Conservation (phyloP, 2,329 filamentous ascomycete genomes). For the Arthrobotrys sinensis region DNA sequence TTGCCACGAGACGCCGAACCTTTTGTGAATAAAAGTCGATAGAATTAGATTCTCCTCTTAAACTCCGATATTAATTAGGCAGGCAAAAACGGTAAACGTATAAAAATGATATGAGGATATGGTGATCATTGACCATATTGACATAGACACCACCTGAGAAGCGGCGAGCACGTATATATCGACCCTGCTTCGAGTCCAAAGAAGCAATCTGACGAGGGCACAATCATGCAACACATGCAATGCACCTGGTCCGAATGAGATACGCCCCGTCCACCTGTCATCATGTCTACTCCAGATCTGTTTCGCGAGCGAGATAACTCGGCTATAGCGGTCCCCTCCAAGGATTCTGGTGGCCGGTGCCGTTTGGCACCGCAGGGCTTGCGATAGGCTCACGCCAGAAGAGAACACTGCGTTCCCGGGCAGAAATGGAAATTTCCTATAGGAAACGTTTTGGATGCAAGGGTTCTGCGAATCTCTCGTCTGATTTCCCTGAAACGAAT, state of each 20-base stretch:
- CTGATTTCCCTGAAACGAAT: constrained; percentile 27
- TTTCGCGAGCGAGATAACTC: constrained; percentile 12
- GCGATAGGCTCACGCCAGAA: constrained; percentile 31
- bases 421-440: constrained; percentile 47
- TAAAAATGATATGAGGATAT: constrained; percentile 8
- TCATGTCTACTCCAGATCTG: constrained; percentile 34
- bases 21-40: not conserved
- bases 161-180: constrained; percentile 28
- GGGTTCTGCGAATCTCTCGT: constrained; percentile 27
- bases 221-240: constrained; percentile 43
- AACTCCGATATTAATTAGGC: constrained; percentile 19
- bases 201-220: constrained; percentile 16
- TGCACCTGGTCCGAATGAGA: constrained; percentile 32
- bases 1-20: not conserved
- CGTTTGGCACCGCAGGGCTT: constrained; percentile 43
- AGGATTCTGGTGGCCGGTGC: constrained; percentile 34
- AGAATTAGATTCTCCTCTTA: constrained; percentile 1
- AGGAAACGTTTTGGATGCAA: constrained; percentile 18
- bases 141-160: constrained; percentile 1
- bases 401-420: constrained; percentile 12
- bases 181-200: constrained; percentile 20
- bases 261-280: constrained; percentile 26
- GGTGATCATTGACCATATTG: constrained; percentile 8
- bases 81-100: not conserved
- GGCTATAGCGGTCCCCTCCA: constrained; percentile 29